Evolutionary conservation across 345 rosid species (phyloP), one percentile per base, ranked within the genome.

Genomic region (Sisymbrium irio): DNA sequence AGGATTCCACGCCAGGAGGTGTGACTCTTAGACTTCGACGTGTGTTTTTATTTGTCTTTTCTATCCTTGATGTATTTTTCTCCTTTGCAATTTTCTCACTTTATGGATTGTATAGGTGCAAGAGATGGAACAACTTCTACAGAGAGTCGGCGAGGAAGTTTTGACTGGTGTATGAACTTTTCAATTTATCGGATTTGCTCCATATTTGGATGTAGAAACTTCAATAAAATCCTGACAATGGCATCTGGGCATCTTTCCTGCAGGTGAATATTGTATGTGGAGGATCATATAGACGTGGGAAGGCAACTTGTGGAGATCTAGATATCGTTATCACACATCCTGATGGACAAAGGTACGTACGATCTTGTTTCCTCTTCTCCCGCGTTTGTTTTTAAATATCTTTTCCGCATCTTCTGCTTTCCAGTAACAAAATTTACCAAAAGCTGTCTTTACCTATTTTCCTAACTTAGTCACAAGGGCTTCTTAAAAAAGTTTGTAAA

Each of bases 251-350:
- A 44, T 72, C 27, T 82, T 47, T 73, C 51, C 57, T 79, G 74
- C 61, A 92, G 99, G 93, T 86, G 68, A 10, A 57, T 62, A 81
- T 95, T 78, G 75, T 88, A 41, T 95, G 99, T 61, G 97, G 97
- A 70, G 99, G 97, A 77, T 95, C 99, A 70, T 95, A 86, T 61
- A 92, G 97, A 80, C 97, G 97, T 65, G 99, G 99, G 71, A 95
- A 90, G 75, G 82, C 96, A 79, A 86, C 94, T 53, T 92, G 97
- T 75, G 97, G 99, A 58, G 99, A 95, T 80, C 58, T 95, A 69
- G 97, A 95, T 72, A 75, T 95, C 22, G 78, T 95, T 42, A 82
- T 92, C 59, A 92, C 94, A 10, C 99, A 95, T 79, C 93, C 89
- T 61, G 97, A 95, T 83, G 86, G 92, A 57, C 84, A 85, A 78